Evolutionary conservation across 148 eudicot genomes (phyloP), one percentile per base, ranked within the genome.

Genomic region (Chenopodium album): DNA sequence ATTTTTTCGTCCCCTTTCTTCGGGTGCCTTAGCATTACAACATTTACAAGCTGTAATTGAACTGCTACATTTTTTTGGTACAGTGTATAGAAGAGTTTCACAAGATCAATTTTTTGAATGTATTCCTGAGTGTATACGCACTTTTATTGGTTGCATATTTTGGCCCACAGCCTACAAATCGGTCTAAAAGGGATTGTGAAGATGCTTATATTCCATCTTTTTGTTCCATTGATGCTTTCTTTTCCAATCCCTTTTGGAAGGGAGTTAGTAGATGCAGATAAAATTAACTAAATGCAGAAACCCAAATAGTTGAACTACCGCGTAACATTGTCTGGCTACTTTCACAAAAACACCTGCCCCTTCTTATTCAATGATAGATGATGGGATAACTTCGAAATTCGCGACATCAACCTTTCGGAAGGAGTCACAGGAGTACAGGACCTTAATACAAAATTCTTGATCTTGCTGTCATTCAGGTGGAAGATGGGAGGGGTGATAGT

Each of bases 1-100:
- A 48, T 80, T 26, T 63, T 28, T 65, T 28, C 3, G 22, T 1
- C 13, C 34, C 60, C 19, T 62, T 75, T 73, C 64, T 59, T 68
- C 54, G 65, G 77, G 80, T 84, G 67, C 31, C 70, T 54, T 79
- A 80, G 83, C 71, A 31, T 76, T 59, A 70, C 29, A 28, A 28
- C 1, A 28, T 28, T 28, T 28, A 28, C 65, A 76, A 9, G 34
- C 14, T 84, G 82, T 84, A 79, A 74, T 83, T 74, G 75, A 79
- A 52, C 17, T 22, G n/a, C 34, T 22, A 29, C 34, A 60, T 28
- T 68, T 74, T 34, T 46, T 79, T 13, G 52, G 79, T 16, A 47
- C 46, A 71, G 47, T 73, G 48, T 41, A 80, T 60, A 80, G 28
- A 56, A 14, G 44, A 23, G 80, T 62, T 62, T 62, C 22, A 3